Base-by-base conservation (phyloP, 2,329 filamentous ascomycete genomes). In the Xenosphaeropsis pyriputrescens region DNA sequence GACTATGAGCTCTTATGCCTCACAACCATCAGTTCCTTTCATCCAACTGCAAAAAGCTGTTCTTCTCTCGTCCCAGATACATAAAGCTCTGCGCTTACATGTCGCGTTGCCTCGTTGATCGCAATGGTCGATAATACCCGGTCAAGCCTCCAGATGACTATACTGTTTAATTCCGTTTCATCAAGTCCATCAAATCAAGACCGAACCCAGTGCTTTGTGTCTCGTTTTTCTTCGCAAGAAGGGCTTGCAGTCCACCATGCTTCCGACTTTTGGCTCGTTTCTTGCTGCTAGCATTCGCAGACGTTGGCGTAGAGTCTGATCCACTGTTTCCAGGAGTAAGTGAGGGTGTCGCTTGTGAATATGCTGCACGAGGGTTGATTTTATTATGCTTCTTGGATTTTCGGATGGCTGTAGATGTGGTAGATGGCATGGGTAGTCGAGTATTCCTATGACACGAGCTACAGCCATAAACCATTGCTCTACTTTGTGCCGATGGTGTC, bases 251-350 rank as follows among this genome's bases (percentile, higher is more conserved):
- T 1, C 73, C 75, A 26, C 72, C 70, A 17, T 50, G 45, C 55
- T 79, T 82, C 42, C 75, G 64, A 43, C 61, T 70, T 57, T 75
- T 80, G 22, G 75, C 71, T 36, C 75, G 64, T 58, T 78, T 79
- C 57, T 74, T 78, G 58, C 71, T 78, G 56, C 58, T 72, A 6
- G 70, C 66, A 50, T 71, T 75, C 26, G 66, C 58, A 2, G 64
- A 61, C 13, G 40, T 31, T 29, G 47, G 34, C 31, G 54, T 55
- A 41, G 47, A 15, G 22, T 34, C 13, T 13, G 15, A 2, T n/a
- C 31, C 12, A 16, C 29, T n/a, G 15, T 15, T 18, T 15, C 38
- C 7, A 19, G 32, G 14, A 15, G 32, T 33, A n/a, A 33, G 5
- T 31, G 15, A 37, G 5, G 39, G 9, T 14, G 39, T 29, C 15